Evolutionary conservation across 208 protist species (phyloP), one percentile per base, ranked within the genome.

Genomic region (Histomonas meleagridis): DNA sequence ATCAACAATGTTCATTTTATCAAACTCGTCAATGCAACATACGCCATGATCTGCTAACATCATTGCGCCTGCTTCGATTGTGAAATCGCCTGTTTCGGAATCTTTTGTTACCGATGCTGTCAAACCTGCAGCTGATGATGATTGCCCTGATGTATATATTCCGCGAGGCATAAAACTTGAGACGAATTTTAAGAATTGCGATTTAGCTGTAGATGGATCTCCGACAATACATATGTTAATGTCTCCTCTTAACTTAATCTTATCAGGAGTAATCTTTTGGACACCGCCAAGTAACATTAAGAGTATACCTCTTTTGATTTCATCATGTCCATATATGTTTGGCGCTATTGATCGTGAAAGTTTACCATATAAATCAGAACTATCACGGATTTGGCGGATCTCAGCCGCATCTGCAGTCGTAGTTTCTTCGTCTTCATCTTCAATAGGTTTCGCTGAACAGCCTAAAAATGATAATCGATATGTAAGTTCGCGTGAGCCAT

Each of bases 21-120:
- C 98, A 94, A 99, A 99, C 95, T 99, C 99, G 94, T 99, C 99
- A 92, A 99, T 99, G 94, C 98, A 99, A 96, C 98, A 99, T 48
- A 99, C 97, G 92, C 98, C 98, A 35, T 91, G 98, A 94, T 99
- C 98, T 65, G 98, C 98, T 7, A 99, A 95, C 98, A 99, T 99
- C 5, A 99, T 96, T 35, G 99, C 99, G 60, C 99, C 99, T 0
- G 98, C 98, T 94, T 99, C 98, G 76, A 99, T 99, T 26, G 96
- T 97, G 93, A 98, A 99, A 93, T 99, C 98, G 43, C 98, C 97
- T 2, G 93, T 94, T 92, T 99, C 98, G n/a, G 95, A 93, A 93
- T 99, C 98, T 72, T 96, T 97, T 10, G 97, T 96, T 10, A 99
- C 98, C 48, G 97, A 97, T 28, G 98, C 98, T 3, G 96, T 97